Evolutionary conservation across 495 filamentous ascomycete species (phyloP).

Genomic region (Aspergillus incahuasiensis): DNA sequence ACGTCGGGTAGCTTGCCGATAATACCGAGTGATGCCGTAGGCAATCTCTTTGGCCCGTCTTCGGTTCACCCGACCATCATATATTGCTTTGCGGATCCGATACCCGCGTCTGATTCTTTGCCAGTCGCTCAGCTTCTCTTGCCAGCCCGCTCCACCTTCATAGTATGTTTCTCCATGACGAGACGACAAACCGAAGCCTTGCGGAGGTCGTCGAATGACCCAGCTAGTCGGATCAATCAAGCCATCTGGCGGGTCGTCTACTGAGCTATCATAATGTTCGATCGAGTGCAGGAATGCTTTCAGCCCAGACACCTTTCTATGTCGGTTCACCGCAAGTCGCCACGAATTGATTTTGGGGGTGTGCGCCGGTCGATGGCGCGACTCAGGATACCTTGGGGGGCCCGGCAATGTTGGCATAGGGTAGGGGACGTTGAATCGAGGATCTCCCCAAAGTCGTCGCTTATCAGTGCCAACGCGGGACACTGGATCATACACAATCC

Average conservation of each 20-base stretch:
- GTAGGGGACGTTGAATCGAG: constrained; percentile 33
- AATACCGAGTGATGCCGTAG: constrained; percentile 20
- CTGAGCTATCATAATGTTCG: constrained; percentile 34
- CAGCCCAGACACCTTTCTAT: constrained; percentile 27
- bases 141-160: constrained; percentile 40
- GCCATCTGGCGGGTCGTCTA: constrained; percentile 38
- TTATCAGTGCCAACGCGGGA: constrained; percentile 33
- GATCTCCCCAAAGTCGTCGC: constrained; percentile 34
- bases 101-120: constrained; percentile 34
- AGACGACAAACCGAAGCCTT: constrained; percentile 34
- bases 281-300: constrained; percentile 23
- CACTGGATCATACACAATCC: constrained; percentile 37
- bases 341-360: constrained; percentile 36
- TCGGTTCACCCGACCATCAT: constrained; percentile 37
- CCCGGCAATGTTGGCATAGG: constrained; percentile 15
- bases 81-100: constrained; percentile 30
- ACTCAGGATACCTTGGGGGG: constrained; percentile 27
- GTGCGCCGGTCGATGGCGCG: constrained; percentile 17
- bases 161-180: constrained; percentile 37
- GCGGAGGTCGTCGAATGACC: constrained; percentile 41
- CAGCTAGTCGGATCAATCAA: constrained; percentile 38
- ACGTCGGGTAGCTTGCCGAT: constrained; percentile 16
- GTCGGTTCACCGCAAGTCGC: constrained; percentile 35
- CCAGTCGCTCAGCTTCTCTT: constrained; percentile 42
- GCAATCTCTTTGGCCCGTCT: constrained; percentile 28